These are phyloP conservation scores for Thelephora aurantiotincta DNA, from an alignment of 768 basidiomycete genomes.

Conservation along the genomic window DNA sequence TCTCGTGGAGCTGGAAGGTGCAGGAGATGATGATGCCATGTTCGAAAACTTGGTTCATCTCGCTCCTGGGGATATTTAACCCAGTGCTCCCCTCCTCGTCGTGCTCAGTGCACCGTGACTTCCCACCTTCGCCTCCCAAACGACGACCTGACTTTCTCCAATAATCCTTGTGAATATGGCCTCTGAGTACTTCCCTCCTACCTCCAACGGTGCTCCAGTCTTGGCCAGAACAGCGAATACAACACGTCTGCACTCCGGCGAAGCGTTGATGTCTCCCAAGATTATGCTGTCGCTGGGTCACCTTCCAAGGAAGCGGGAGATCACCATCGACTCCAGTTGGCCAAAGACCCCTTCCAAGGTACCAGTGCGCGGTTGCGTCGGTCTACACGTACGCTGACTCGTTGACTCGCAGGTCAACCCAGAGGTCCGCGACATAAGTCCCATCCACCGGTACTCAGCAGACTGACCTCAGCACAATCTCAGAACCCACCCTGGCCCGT, in stretches of 20 bases:
- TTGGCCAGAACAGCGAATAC: constrained; percentile 10
- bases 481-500: constrained; percentile 75
- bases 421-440: not conserved
- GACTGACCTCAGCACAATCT: constrained; percentile 44
- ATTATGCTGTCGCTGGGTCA: constrained; percentile 66
- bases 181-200: constrained; percentile 21
- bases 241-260: constrained; percentile 8
- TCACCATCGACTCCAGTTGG: constrained; percentile 47
- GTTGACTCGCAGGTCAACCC: no score
- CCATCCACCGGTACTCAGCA: constrained; percentile 11
- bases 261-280: constrained; percentile 27
- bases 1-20: no score
- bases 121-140: no score
- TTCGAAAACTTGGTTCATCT: not conserved
- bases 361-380: not conserved
- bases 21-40: no score
- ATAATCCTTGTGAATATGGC: constrained; percentile 1
- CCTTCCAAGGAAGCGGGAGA: constrained; percentile 53
- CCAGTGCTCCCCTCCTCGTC: not conserved
- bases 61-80: not conserved
- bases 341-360: constrained; percentile 64
- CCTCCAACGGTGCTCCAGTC: constrained; percentile 10
- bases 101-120: not conserved
- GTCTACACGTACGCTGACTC: not conserved
- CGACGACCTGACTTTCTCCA: no score